Evolutionary conservation across 306 rosid species (phyloP).

Genomic region (Urtica urens): DNA sequence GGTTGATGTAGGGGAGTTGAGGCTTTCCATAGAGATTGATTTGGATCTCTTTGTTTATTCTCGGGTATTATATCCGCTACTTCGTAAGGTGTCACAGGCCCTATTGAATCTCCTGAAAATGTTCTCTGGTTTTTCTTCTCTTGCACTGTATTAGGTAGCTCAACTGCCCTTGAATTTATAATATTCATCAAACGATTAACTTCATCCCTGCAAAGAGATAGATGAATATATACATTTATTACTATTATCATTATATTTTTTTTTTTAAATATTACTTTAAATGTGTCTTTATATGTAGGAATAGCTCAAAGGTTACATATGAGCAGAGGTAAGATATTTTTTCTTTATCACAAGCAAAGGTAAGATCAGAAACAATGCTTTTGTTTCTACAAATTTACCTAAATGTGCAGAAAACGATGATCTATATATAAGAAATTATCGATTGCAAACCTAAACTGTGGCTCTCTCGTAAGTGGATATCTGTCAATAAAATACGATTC

Average conservation of each 20-base stretch:
- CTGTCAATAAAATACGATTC: too few relatives aligned
- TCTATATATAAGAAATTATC: neutral
- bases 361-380: too few relatives aligned
- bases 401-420: neutral
- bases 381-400: too few relatives aligned
- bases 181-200: conserved; percentile 45
- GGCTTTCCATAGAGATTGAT: conserved; percentile 30
- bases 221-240: too few relatives aligned
- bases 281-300: too few relatives aligned
- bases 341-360: neutral
- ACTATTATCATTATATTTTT: too few relatives aligned
- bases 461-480: too few relatives aligned
- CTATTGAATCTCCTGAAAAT: conserved; percentile 24
- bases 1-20: conserved; percentile 41
- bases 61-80: conserved; percentile 21
- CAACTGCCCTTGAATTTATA: conserved; percentile 54
- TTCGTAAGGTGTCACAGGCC: conserved; percentile 19
- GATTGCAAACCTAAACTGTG: too few relatives aligned
- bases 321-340: neutral
- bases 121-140: conserved; percentile 21
- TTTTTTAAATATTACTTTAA: too few relatives aligned
- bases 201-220: conserved; percentile 55
- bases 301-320: neutral
- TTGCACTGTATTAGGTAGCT: conserved; percentile 25
- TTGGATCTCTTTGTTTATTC: conserved; percentile 32